These are phyloP conservation scores for Wickerhamiella cacticola DNA, from an alignment of 805 yeast genomes.

Conservation along the genomic window DNA sequence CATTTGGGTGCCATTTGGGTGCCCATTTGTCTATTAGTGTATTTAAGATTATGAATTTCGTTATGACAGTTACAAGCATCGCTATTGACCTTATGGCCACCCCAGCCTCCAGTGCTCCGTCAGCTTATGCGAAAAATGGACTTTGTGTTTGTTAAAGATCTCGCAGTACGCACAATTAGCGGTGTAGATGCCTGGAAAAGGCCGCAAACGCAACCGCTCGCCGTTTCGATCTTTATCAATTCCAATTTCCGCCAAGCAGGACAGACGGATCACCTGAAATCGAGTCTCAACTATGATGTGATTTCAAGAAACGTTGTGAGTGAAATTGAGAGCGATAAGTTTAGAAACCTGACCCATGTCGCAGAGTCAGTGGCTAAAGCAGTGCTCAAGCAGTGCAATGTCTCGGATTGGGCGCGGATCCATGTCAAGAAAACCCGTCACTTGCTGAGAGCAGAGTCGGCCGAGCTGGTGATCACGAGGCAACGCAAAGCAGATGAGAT, in stretches of 20 bases:
- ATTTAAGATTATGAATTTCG: not conserved
- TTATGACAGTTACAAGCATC: too few species aligned
- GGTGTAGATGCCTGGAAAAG: slow-evolving; percentile 71
- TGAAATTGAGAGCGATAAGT: slow-evolving; percentile 36
- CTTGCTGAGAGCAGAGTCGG: slow-evolving; percentile 44
- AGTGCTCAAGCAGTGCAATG: slow-evolving; percentile 34
- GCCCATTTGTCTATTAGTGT: not conserved
- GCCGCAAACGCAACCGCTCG: slow-evolving; percentile 52
- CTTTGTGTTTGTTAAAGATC: slow-evolving; percentile 40
- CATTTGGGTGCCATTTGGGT: not conserved
- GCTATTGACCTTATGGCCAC: too few species aligned
- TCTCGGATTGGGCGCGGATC: slow-evolving; percentile 36
- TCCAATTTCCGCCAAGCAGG: slow-evolving; percentile 69
- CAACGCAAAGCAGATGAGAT: slow-evolving; percentile 19
- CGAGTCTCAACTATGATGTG: slow-evolving; percentile 81
- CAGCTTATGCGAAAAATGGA: slow-evolving; percentile 23
- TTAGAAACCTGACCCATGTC: slow-evolving; percentile 31
- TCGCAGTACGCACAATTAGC: slow-evolving; percentile 49
- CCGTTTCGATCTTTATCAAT: slow-evolving; percentile 44
- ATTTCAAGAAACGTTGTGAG: slow-evolving; percentile 53
- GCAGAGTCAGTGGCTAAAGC: slow-evolving; percentile 39
- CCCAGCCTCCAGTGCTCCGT: too few species aligned
- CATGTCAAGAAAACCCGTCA: slow-evolving; percentile 40
- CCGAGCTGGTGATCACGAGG: slow-evolving; percentile 35
- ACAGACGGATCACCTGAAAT: slow-evolving; percentile 63